A percentile compares a stretch with the other conserved stretches of the same genome.
These are phyloP conservation scores for Aspergillus ustus DNA, from an alignment of 2,329 filamentous ascomycete genomes.

Conservation along the genomic window DNA sequence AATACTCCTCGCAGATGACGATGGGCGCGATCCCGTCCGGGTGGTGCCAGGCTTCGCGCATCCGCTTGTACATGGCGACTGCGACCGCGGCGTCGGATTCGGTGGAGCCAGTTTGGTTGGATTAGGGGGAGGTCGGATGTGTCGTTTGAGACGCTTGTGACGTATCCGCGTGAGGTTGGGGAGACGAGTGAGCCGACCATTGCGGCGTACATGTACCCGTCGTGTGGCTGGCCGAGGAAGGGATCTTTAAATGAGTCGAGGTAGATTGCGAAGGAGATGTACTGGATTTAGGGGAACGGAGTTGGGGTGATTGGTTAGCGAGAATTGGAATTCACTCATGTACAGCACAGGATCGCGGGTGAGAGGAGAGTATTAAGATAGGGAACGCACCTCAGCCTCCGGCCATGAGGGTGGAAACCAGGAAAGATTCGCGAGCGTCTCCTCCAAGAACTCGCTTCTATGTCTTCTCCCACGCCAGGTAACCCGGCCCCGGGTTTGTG, in stretches of 20 bases:
- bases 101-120: conserved; percentile 52
- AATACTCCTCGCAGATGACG: neutral
- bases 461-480: conserved; percentile 2
- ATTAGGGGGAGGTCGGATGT: conserved; percentile 47
- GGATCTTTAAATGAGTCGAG: conserved; percentile 14
- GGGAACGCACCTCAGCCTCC: neutral
- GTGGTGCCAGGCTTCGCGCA: neutral
- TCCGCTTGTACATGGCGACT: neutral
- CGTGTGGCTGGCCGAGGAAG: conserved; percentile 27
- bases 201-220: conserved; percentile 32
- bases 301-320: too few relatives aligned
- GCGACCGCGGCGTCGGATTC: neutral
- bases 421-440: neutral
- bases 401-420: neutral
- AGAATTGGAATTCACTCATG: too few relatives aligned
- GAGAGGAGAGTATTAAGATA: neutral
- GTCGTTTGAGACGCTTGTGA: conserved; percentile 43
- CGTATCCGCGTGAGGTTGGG: conserved; percentile 52
- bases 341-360: too few relatives aligned
- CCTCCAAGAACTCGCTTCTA: neutral
- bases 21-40: neutral
- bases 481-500: neutral
- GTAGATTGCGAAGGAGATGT: neutral
- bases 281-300: too few relatives aligned
- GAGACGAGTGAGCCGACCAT: conserved; percentile 35